Base-by-base conservation (phyloP, 441 rosid species). In the Eruca vesicaria region DNA sequence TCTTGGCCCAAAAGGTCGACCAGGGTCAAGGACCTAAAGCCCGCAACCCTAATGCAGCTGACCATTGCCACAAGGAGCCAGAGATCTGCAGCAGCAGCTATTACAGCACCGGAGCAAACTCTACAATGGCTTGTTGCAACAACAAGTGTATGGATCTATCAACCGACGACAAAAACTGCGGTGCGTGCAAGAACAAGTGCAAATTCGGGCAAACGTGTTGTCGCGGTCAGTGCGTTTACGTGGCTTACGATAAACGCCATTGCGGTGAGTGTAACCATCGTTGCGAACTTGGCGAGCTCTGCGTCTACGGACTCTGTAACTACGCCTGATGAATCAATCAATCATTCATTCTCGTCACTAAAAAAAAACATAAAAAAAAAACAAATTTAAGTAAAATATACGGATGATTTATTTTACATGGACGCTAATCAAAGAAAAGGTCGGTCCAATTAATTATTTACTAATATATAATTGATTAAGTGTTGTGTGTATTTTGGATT, bases 41-140 rank as follows among this genome's bases (percentile, higher is more conserved):
- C 6, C 78, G 71, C 48, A 88, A 90, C 82, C 94, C 90, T 6
- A 85, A 89, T 41, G 93, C 92, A 1, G 89, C 90, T 1, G 88
- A 86, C 35, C 94, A 86, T 16, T 93, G 97, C 82, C 0, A 76
- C 48, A 88, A 87, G 53, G 82, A 87, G 52, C 19, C 69, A 2
- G 83, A 81, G 18, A 65, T 74, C 8, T 93, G 97, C 76, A 6
- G 65, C 19, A 23, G 56, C 45, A 48, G 73, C 32, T 9, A 32
- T 7, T 73, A 53, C 67, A 74, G 63, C 50, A 69, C 79, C 8
- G 68, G 72, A 85, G 82, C 29, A 4, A 88, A 87, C 71, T 35
- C 83, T 45, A 83, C 84, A 11, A 74, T 69, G 78, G 52, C 38
- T 74, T 89, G 94, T 79, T 89, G 92, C 53, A 84, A 83, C 77